phyloP scores from a whole-genome alignment of 2,329 filamentous ascomycete genomes.

The Coniochaeta hoffmannii region DNA sequence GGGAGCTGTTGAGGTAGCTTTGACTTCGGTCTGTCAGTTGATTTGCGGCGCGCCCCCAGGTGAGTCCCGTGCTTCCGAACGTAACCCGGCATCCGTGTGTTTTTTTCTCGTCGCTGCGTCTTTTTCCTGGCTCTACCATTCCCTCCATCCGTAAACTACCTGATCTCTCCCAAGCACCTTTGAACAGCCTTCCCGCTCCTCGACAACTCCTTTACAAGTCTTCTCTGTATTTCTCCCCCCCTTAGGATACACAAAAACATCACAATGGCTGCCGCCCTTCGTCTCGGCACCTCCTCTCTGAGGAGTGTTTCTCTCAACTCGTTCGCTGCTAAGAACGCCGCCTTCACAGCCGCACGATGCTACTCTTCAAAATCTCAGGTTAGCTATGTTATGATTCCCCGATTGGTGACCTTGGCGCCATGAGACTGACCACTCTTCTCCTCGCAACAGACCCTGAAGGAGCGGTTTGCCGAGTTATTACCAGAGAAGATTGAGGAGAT shows the following conservation, averaged over 20 bases:
- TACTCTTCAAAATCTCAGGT: conserved; percentile 89
- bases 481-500: conserved; percentile 98
- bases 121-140: conserved; percentile 22
- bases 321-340: conserved; percentile 60
- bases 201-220: background rate
- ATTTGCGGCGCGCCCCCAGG: background rate
- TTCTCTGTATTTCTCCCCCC: conserved; percentile 20
- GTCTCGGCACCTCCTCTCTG: conserved; percentile 66
- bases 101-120: conserved; percentile 20
- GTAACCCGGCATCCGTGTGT: background rate
- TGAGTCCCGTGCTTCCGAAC: background rate
- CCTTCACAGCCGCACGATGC: conserved; percentile 78
- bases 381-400: conserved; percentile 31
- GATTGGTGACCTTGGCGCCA: conserved; percentile 6
- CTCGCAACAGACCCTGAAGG: conserved; percentile 74
- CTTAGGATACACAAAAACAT: conserved; percentile 20
- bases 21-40: background rate
- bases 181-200: background rate
- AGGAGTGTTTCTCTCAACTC: conserved; percentile 69
- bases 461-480: conserved; percentile 93
- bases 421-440: conserved; percentile 14
- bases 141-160: background rate
- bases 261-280: conserved; percentile 77
- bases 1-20: background rate
- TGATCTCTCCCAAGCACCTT: conserved; percentile 8